Evolutionary conservation across 1,284 basidiomycete genomes (phyloP).

Genomic region (Vanrija sp.): DNA sequence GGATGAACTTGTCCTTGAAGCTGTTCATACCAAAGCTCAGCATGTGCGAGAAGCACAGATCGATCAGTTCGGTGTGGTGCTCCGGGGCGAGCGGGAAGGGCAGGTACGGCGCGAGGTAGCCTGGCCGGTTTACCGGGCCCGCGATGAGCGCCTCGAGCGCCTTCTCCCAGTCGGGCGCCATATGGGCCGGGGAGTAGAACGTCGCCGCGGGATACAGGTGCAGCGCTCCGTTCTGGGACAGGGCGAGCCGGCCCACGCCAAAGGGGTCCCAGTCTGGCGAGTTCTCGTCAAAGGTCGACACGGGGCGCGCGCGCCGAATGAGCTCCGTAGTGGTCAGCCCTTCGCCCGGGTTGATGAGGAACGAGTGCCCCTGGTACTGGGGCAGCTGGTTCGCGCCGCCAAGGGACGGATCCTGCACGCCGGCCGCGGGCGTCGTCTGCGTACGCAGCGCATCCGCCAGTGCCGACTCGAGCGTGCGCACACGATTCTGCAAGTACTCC

Average conservation of each 20-base stretch:
- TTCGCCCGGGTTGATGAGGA: no score
- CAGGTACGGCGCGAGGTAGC: constrained; percentile 23
- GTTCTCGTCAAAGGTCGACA: neutral
- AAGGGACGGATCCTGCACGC: no score
- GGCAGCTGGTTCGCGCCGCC: neutral
- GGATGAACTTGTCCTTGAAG: constrained; percentile 17
- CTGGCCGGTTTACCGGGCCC: constrained; percentile 5
- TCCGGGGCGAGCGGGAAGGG: constrained; percentile 20
- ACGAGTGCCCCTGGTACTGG: neutral
- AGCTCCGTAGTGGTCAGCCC: neutral
- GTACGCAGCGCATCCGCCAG: neutral
- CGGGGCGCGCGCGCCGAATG: neutral
- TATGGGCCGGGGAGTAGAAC: constrained; percentile 23
- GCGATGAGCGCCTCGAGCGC: constrained; percentile 12
- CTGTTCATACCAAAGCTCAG: constrained; percentile 18
- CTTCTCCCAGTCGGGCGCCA: constrained; percentile 21
- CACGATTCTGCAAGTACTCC: constrained; percentile 5
- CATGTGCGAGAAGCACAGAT: constrained; percentile 17
- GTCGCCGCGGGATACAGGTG: constrained; percentile 24
- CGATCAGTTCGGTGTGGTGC: constrained; percentile 17
- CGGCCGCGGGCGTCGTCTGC: no score
- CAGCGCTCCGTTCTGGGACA: constrained; percentile 19
- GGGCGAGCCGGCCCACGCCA: constrained; percentile 18
- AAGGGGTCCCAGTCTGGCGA: constrained; percentile 12
- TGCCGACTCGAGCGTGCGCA: neutral